These are phyloP conservation scores for Neolecta irregularis DNA, from an alignment of 1,139 yeast genomes.

Conservation along the genomic window DNA sequence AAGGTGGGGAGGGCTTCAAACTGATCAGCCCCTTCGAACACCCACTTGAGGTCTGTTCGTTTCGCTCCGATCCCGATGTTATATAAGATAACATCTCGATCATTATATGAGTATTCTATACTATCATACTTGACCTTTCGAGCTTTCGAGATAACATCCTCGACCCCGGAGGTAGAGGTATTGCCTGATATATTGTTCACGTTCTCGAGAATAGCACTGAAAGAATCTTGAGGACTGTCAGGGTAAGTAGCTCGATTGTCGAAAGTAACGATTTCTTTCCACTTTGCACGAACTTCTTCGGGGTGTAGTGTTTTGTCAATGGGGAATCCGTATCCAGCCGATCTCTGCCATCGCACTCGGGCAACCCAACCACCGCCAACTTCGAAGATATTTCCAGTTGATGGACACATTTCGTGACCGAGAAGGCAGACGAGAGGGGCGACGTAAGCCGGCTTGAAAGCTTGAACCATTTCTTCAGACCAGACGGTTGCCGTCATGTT, in stretches of 20 bases:
- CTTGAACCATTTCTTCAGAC: slow-evolving; percentile 60
- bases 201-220: slow-evolving; percentile 59
- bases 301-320: slow-evolving; percentile 41
- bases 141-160: slow-evolving; percentile 24
- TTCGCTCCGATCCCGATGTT: slow-evolving; percentile 83
- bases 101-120: slow-evolving; percentile 39
- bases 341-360: slow-evolving; percentile 87
- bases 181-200: slow-evolving; percentile 41
- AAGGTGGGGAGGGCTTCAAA: slow-evolving; percentile 87
- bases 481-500: slow-evolving; percentile 88
- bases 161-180: slow-evolving; percentile 38
- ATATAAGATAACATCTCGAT: slow-evolving; percentile 65
- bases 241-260: slow-evolving; percentile 40
- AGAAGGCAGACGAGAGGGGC: slow-evolving; percentile 78
- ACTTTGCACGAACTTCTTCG: slow-evolving; percentile 55
- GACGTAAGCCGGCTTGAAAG: slow-evolving; percentile 76
- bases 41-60: slow-evolving; percentile 59
- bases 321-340: slow-evolving; percentile 60
- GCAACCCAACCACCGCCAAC: slow-evolving; percentile 92
- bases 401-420: slow-evolving; percentile 57
- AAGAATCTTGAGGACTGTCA: slow-evolving; percentile 54
- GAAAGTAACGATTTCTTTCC: slow-evolving; percentile 54
- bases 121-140: slow-evolving; percentile 20
- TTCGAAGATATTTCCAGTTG: slow-evolving; percentile 53
- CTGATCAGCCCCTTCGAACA: slow-evolving; percentile 59